Evolutionary conservation across 2,329 filamentous ascomycete species (phyloP), one percentile per base, ranked within the genome.

Genomic region (Aspergillus melleus): DNA sequence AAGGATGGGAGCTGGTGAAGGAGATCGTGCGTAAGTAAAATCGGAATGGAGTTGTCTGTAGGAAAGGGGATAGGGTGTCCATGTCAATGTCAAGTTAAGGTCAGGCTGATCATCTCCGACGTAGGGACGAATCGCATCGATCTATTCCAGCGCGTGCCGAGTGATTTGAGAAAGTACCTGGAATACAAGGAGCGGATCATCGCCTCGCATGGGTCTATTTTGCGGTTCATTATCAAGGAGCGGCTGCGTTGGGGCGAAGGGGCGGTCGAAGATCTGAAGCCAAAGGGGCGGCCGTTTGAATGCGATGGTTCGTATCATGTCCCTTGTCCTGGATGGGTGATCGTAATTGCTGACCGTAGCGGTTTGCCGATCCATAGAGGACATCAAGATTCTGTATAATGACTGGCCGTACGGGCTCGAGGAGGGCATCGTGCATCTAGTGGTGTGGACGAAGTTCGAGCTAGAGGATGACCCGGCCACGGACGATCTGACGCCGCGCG

Each of bases 381-480:
- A 95, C 70, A 78, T 88, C 68, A 92, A 87, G 74, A 88, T 96
- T 52, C 75, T 96, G 46, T 86, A 85, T 77, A 98, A 98, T 72
- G 93, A 98, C 81, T 97, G 92, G 91, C 94, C 94, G 0, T 98
- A 97, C 70, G 92, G 91, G 0, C 82, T 97, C 55, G 91, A 95
- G 68, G 72, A 80, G 51, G 82, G 84, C 54, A 93, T 96, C 64
- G 85, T 91, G 16, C 94, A 97, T 73, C 80, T 97, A 2, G 91
- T 96, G 5, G 87, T 96, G 12, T 98, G 94, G 94, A 95, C 90
- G 52, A 96, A 96, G 76, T 96, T 96, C 70, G 82, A 84, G 52
- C 80, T 97, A 24, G 83, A 87, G 55, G 90, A 92, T 59, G 88
- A 95, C 67, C 75, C 85, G 0, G 79, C 78, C 19, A 79, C 86